Evolutionary conservation across 306 rosid genomes (phyloP).

Genomic region (Rosa persica): DNA sequence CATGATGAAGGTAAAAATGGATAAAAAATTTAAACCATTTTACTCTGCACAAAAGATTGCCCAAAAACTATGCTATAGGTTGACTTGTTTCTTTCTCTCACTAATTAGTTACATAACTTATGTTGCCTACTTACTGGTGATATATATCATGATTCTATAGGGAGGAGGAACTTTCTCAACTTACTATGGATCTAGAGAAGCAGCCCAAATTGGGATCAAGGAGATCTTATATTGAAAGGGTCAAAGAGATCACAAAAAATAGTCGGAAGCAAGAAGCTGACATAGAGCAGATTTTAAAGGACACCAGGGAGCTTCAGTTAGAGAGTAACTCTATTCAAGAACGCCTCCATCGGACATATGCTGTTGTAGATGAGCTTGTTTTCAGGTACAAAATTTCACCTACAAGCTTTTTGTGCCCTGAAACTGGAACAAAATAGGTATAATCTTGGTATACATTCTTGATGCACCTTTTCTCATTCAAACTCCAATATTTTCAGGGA

Average conservation of each 20-base stretch:
- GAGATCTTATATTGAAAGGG: constrained; percentile 67
- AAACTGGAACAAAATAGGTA: neutral
- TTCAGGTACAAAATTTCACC: constrained; percentile 55
- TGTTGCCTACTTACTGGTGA: constrained; percentile 22
- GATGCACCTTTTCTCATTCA: neutral
- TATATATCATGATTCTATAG: constrained; percentile 28
- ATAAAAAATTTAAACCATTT: neutral
- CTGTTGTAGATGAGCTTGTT: constrained; percentile 76
- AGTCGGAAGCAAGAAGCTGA: constrained; percentile 83
- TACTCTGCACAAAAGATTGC: neutral
- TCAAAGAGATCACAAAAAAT: constrained; percentile 81
- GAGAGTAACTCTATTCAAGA: constrained; percentile 88
- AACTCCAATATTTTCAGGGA: constrained; percentile 52
- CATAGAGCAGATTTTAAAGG: constrained; percentile 70
- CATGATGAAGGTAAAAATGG: neutral
- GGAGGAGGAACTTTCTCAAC: constrained; percentile 42
- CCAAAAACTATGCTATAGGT: constrained; percentile 8
- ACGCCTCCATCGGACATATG: constrained; percentile 76
- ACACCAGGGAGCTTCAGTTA: constrained; percentile 85
- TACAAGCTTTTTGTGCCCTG: neutral
- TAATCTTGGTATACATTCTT: neutral
- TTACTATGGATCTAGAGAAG: constrained; percentile 39
- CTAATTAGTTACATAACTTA: neutral
- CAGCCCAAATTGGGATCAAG: constrained; percentile 55
- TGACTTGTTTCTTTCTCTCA: neutral